Conservation (phyloP, 352 stramenopile genomes). For the Globisporangium middletonii region DNA sequence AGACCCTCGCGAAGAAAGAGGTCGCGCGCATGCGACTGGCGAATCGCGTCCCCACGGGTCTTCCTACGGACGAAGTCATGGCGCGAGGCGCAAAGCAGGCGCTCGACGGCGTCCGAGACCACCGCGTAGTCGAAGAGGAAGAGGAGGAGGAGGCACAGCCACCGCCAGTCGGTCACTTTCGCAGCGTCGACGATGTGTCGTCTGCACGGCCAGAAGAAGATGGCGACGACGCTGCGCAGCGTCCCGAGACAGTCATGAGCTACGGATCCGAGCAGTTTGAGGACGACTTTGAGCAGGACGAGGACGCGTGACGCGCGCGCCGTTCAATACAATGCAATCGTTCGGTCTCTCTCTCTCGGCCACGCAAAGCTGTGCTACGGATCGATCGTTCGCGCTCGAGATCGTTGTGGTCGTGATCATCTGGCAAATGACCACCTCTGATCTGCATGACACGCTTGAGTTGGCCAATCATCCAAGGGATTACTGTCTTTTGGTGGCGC, state of each 20-base stretch:
- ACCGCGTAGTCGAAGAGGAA: neutral
- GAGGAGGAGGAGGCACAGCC: neutral
- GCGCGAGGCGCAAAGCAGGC: neutral
- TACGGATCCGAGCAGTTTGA: constrained; percentile 63
- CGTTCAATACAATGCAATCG: too few species aligned
- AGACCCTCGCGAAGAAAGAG: constrained; percentile 36
- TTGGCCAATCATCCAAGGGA: neutral
- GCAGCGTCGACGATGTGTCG: neutral
- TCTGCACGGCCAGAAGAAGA: neutral
- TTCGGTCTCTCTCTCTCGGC: too few species aligned
- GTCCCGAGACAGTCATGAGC: constrained; percentile 52
- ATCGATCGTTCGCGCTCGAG: neutral
- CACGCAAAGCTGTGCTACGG: neutral
- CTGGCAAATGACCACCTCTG: too few species aligned
- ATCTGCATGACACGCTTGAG: neutral
- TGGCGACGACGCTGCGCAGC: neutral
- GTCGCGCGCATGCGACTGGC: constrained; percentile 24
- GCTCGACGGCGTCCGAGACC: neutral
- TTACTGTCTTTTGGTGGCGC: neutral
- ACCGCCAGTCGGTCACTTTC: too few species aligned
- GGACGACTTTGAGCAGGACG: constrained; percentile 27
- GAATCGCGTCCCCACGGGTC: constrained; percentile 23
- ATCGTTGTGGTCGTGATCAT: too few species aligned
- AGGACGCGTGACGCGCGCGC: constrained; percentile 13
- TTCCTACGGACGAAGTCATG: constrained; percentile 14